Evolutionary conservation across 179 eudicot species (phyloP).

Genomic region (Amaranthus tricolor): DNA sequence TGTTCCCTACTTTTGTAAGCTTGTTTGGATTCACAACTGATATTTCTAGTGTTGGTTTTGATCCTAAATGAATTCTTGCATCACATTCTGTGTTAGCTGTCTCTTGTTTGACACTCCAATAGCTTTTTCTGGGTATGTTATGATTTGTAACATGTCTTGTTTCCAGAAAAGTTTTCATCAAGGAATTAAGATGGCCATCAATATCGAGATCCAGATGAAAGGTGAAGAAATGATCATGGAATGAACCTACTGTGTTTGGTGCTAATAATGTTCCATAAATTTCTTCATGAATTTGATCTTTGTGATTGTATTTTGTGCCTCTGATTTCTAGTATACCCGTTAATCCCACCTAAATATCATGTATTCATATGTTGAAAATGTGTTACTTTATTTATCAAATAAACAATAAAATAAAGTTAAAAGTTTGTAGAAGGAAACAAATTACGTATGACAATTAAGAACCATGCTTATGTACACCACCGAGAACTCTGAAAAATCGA

Average conservation of each 20-base stretch:
- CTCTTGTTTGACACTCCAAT: conserved; percentile 30
- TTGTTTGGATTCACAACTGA: conserved; percentile 41
- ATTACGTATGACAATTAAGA: too few species aligned
- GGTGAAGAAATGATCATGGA: conserved; percentile 50
- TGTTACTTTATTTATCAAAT: too few species aligned
- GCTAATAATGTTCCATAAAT: conserved; percentile 47
- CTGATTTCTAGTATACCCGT: conserved; percentile 41
- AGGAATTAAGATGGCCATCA: conserved; percentile 42
- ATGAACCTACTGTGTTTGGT: conserved; percentile 35
- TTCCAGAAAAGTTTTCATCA: conserved; percentile 29
- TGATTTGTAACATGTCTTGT: neutral
- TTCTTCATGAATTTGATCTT: conserved; percentile 38
- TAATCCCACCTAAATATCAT: conserved; percentile 32
- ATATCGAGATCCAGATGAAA: conserved; percentile 50
- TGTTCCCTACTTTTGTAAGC: conserved; percentile 43
- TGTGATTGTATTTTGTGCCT: conserved; percentile 40
- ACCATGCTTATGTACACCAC: too few species aligned
- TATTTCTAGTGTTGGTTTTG: conserved; percentile 14
- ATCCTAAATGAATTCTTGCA: conserved; percentile 30
- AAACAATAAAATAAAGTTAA: too few species aligned
- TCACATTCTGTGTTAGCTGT: conserved; percentile 35
- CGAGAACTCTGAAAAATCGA: too few species aligned
- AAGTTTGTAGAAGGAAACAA: too few species aligned
- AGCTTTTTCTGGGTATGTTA: conserved; percentile 34
- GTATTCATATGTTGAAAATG: neutral